Base-by-base conservation (phyloP, 106 monocot genomes). In the Acorus gramineus region DNA sequence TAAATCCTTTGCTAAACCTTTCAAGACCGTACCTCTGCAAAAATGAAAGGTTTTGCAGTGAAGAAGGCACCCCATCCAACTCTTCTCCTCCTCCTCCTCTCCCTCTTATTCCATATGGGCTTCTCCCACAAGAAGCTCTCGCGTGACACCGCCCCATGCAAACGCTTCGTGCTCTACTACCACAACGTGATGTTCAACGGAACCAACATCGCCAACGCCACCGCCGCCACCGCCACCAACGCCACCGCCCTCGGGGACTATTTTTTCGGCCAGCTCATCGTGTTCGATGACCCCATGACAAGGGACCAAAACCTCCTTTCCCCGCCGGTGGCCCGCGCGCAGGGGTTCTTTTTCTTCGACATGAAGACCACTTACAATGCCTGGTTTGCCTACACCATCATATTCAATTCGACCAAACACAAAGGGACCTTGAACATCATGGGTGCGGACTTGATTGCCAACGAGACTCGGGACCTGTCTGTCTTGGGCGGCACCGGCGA, bases 271-370 rank as follows among this genome's bases (percentile, higher is more conserved):
- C 62, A 14, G 46, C 46, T 66, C 5, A 6, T 63, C 4, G 63
- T 73, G 0, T 72, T 78, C 47, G 53, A 70, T 6, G 64, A 76
- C 44, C 52, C 59, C 0, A 44, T 76, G 44, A 70, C 76, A 1
- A 8, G 4, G 4, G 70, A 76, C 57, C n/a, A 46, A 3, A 50
- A 47, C n/a, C 52, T 76, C 1, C 4, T 49, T 1, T 76, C 76
- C 0, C 46, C 64, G 6, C 65, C 69, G 6, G 69, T 60, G 52
- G 76, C 76, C 10, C 54, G 70, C 1, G 76, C 70, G 0, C 76
- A 76, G 54, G 76, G 76, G 4, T 76, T 76, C 70, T 70, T 60
- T 53, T 76, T 76, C 59, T 76, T 70, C 11, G 65, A 76, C 70
- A 70, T 65, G 76, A 76, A 76, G 65, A 49, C 12, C 0, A 6